Evolutionary conservation across 768 basidiomycete genomes (phyloP), one percentile per base, ranked within the genome.

Genomic region (Pluteus cervinus): DNA sequence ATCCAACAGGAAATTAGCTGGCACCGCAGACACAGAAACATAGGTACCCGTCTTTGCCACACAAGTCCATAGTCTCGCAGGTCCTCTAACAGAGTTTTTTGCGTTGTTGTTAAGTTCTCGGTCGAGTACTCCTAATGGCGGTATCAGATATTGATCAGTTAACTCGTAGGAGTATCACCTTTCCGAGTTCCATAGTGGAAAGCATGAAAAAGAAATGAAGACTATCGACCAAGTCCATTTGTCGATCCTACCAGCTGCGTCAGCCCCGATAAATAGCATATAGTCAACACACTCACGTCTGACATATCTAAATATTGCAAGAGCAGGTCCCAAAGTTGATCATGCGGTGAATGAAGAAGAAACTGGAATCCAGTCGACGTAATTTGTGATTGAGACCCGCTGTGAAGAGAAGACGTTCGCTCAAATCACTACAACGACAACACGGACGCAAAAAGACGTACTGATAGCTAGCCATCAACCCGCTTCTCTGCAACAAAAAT

Each of bases 341-440:
- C 87, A 50, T 96, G 89, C 15, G 94, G 86, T 20, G 92, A 82
- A 55, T 96, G 86, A 16, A 99, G 74, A 32, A 99, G 74, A 55
- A 99, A 98, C 54, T 97, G 94, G 56, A 99, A 98, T 7, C 96
- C 96, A 9, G 78, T 71, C 11, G 91, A 94, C 10, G 93, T 97
- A 56, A 99, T 99, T 53, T 81, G 78, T 28, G 79, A 68, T 39
- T 71, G 58, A 33, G 68, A 68, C 31, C 77, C 78, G 42, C 75
- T 79, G 44, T 18, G 41, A 39, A 44, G 24, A 43, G 40, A 40
- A 43, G 37, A 38, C 24, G 42, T 40, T 21, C 37, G 22, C 48
- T 43, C 23, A 34, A 47, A 48, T 40, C 48, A 24, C 29, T 16
- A 32, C 15, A 39, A 26, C 18, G 31, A 18, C 20, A 6, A 18